Conservation (phyloP, 2,329 filamentous ascomycete species). For the Fusarium neocosmosporiellum region DNA sequence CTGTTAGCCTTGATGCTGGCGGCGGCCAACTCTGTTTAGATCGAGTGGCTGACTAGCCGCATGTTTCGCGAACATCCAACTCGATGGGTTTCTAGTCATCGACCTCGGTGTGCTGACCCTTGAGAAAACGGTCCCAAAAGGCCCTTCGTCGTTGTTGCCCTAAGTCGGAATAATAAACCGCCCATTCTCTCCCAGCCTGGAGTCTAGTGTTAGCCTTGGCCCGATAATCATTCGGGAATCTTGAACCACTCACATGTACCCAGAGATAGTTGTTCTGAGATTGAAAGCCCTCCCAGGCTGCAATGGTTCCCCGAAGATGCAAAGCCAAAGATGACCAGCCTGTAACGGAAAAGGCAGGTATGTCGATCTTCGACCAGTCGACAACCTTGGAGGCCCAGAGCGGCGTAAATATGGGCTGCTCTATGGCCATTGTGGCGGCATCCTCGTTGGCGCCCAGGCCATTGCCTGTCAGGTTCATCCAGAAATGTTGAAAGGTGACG, state of each 20-base stretch:
- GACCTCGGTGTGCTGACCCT: background rate
- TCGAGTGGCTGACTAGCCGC: background rate
- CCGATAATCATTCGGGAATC: background rate
- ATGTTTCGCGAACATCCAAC: background rate
- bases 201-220: background rate
- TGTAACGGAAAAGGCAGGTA: background rate
- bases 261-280: background rate
- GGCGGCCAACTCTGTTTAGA: background rate
- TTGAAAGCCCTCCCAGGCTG: background rate
- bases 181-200: background rate
- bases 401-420: background rate
- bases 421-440: background rate
- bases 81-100: background rate
- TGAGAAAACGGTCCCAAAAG: background rate
- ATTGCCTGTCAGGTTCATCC: constrained; percentile 19
- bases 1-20: background rate
- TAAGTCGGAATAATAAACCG: background rate
- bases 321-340: background rate
- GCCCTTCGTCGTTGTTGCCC: background rate
- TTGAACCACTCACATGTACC: background rate
- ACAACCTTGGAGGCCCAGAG: background rate
- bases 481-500: constrained; percentile 11
- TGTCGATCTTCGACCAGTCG: background rate
- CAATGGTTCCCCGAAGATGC: background rate
- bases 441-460: constrained; percentile 3